Percentiles rank a stretch among this genome's conserved stretches.
These are phyloP conservation scores for Claviceps spartinae DNA, from an alignment of 2,329 filamentous ascomycete genomes.

Conservation along the genomic window DNA sequence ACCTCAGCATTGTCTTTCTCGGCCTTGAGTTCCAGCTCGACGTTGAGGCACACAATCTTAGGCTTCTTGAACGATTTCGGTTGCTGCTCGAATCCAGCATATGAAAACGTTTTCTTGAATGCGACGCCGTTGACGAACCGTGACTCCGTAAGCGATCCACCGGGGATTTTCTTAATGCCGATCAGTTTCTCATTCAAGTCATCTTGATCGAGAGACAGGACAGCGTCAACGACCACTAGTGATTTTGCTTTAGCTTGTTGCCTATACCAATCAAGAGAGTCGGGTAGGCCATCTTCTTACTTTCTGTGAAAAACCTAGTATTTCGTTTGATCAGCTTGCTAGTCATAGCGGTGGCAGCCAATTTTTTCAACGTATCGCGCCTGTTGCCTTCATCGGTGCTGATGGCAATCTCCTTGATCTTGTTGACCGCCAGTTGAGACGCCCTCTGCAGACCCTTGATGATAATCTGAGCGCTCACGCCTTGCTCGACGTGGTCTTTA, in stretches of 20 bases:
- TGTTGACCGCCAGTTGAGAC: slow-evolving; percentile 86
- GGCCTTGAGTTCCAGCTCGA: slow-evolving; percentile 94
- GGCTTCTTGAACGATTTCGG: slow-evolving; percentile 90
- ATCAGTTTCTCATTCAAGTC: slow-evolving; percentile 97
- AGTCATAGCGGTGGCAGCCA: slow-evolving; percentile 95
- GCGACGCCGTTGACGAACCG: slow-evolving; percentile 95
- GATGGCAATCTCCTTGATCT: slow-evolving; percentile 94
- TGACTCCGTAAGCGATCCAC: slow-evolving; percentile 89
- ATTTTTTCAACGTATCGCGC: slow-evolving; percentile 75
- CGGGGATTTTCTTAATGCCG: slow-evolving; percentile 95
- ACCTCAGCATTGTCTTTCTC: slow-evolving; percentile 99
- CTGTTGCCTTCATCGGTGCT: slow-evolving; percentile 70
- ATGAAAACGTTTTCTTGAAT: slow-evolving; percentile 99
- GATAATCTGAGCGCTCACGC: slow-evolving; percentile 93
- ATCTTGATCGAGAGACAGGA: slow-evolving; percentile 87
- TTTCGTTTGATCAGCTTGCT: slow-evolving; percentile 99
- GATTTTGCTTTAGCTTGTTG: slow-evolving; percentile 14
- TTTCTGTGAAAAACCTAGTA: slow-evolving; percentile 93
- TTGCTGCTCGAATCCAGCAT: slow-evolving; percentile 98
- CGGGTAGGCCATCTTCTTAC: slow-evolving; percentile 32
- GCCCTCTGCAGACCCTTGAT: slow-evolving; percentile 90
- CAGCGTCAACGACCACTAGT: slow-evolving; percentile 91
- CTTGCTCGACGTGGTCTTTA: slow-evolving; percentile 91
- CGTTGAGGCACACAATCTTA: slow-evolving; percentile 94
- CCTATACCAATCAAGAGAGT: not conserved